phyloP scores from a whole-genome alignment of 2,329 filamentous ascomycete genomes.

The Colletotrichum tropicicola region DNA sequence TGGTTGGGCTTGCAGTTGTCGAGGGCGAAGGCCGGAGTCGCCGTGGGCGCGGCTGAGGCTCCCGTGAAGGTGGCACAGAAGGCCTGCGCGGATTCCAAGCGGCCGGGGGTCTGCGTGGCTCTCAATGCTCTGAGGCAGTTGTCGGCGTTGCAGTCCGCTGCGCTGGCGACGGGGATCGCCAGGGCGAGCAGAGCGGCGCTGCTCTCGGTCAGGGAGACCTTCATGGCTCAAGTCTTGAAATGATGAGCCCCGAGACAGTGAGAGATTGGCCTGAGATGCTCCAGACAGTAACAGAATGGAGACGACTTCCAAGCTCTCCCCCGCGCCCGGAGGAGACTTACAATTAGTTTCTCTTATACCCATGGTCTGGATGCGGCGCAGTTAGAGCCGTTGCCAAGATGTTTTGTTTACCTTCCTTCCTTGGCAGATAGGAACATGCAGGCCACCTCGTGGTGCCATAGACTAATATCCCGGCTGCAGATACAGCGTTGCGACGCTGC shows the following conservation, averaged over 20 bases:
- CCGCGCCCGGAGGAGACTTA: too few relatives aligned
- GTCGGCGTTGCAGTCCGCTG: slow-evolving; percentile 39
- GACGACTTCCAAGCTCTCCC: too few relatives aligned
- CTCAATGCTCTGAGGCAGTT: slow-evolving; percentile 45
- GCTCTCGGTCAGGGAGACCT: background rate
- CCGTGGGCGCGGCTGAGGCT: background rate
- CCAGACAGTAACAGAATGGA: too few relatives aligned
- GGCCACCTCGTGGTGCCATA: background rate
- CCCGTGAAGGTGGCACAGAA: slow-evolving; percentile 38
- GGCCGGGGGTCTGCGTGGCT: slow-evolving; percentile 41
- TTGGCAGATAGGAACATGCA: slow-evolving; percentile 1
- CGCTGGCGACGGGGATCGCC: background rate
- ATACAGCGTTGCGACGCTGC: background rate
- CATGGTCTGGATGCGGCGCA: background rate
- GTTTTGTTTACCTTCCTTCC: slow-evolving; percentile 9
- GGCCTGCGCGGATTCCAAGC: slow-evolving; percentile 38
- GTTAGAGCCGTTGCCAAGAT: background rate
- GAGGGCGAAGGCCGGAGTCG: background rate
- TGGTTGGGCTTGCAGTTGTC: slow-evolving; percentile 1
- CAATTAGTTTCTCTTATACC: too few relatives aligned
- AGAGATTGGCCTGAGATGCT: too few relatives aligned
- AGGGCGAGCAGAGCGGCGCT: background rate
- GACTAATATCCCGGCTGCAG: slow-evolving; percentile 1
- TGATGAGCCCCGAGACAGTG: background rate
- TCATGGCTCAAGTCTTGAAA: background rate